Evolutionary conservation across 2,329 filamentous ascomycete species (phyloP), one percentile per base, ranked within the genome.

Genomic region (Colletotrichum australisinense): DNA sequence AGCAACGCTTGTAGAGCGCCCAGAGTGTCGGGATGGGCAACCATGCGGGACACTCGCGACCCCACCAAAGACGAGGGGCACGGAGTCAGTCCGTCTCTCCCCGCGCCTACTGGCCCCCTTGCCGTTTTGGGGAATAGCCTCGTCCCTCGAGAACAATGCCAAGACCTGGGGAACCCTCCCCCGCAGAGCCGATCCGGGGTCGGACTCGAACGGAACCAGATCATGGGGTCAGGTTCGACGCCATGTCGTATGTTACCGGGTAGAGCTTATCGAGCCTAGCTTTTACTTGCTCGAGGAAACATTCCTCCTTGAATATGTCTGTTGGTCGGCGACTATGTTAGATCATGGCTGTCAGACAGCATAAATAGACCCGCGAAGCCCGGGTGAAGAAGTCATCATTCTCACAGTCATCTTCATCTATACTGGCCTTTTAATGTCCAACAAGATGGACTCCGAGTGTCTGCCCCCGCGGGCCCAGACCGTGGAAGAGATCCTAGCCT

Each of bases 31-130:
- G 42, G 42, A 46, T n/a, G 42, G 42, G 42, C 0, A 49, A 49
- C 6, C 8, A 49, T 49, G 8, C 42, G 16, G 16, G 42, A n/a
- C 8, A n/a, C 19, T 35, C 32, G 4, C 42, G 42, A 49, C 19
- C 42, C 42, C 42, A 49, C 42, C 42, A 49, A n/a, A n/a, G 42
- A 49, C 19, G 19, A 49, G 19, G 16, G 42, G 42, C 19, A 49
- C 19, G 42, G 42, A 49, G 6, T 49, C 42, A 49, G 42, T 49
- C 19, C 42, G 42, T 49, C 42, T 49, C 81, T 77, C n/a, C 38
- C 38, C 38, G 38, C 14, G 14, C 14, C 38, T 42, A 42, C 16
- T 42, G 38, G 3, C 38, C 7, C 2, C 38, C 38, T 42, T 42
- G 38, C n/a, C n/a, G 52, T 55, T 55, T 55, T 24, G 11, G 52